A percentile compares a stretch with the other conserved stretches of the same genome.
Evolutionary conservation across 148 eudicot genomes (phyloP).

Genomic region (Rhododendron ferrugineum): DNA sequence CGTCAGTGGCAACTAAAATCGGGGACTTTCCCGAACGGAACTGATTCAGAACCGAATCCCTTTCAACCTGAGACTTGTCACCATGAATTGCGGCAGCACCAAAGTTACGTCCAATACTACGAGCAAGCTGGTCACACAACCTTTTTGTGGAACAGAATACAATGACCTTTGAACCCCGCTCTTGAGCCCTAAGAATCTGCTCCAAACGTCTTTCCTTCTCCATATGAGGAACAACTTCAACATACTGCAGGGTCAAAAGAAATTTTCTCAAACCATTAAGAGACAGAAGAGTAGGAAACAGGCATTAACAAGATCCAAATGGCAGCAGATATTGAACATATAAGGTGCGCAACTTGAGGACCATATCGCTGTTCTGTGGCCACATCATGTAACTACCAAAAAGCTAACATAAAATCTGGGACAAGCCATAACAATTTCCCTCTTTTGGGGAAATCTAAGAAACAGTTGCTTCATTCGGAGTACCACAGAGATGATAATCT

Average conservation of each 20-base stretch:
- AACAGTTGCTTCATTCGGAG: neutral
- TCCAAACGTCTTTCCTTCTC: constrained; percentile 92
- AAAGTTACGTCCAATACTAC: constrained; percentile 69
- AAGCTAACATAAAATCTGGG: neutral
- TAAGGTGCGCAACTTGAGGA: neutral
- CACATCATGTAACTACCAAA: neutral
- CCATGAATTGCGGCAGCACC: constrained; percentile 97
- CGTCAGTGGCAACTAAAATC: constrained; percentile 92
- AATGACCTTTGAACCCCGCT: constrained; percentile 82
- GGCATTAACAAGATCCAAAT: neutral
- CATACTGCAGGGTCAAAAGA: constrained; percentile 44
- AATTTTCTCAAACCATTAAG: neutral
- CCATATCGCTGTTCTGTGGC: neutral
- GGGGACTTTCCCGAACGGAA: constrained; percentile 81
- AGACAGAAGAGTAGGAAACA: neutral
- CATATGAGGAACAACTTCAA: constrained; percentile 84
- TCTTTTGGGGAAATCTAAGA: neutral
- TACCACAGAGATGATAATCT: neutral
- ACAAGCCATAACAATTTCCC: neutral
- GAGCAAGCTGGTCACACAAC: constrained; percentile 84
- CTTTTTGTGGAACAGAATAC: constrained; percentile 88
- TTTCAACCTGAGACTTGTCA: constrained; percentile 89
- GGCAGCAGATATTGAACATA: neutral
- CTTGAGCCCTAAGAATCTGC: constrained; percentile 85
- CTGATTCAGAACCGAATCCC: constrained; percentile 85